Evolutionary conservation across 768 basidiomycete genomes (phyloP), one percentile per base, ranked within the genome.

Genomic region (Fistulinella prunicolor): DNA sequence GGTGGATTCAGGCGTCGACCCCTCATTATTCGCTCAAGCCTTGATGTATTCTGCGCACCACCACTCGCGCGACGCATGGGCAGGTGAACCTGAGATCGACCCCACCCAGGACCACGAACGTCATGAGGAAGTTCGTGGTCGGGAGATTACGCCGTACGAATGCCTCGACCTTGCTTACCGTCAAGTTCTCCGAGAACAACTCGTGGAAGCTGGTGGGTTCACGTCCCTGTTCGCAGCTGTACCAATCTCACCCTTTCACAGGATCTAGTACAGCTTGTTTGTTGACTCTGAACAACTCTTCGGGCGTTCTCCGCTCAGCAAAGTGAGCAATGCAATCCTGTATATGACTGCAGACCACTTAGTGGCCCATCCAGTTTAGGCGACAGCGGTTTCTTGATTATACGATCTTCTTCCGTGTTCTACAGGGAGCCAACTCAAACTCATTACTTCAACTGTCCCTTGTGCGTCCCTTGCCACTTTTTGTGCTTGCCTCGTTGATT

Each of bases 261-360:
- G 89, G 89, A 46, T 90, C 90, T 10, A 92, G 90, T 62, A 93
- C 90, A 0, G 89, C 87, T 28, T 89, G 86, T 58, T 66, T 92
- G 21, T 61, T 89, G 30, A 87, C 78, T 44, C 64, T 92, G 46
- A 90, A 91, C 59, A 76, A 86, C 9, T 78, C 85, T 16, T 85
- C 84, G 2, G 89, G 89, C 14, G 52, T 85, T 37, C 71, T 92
- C 47, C 85, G 85, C 42, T 80, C 87, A 20, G 86, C 87, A 47
- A 91, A 89, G 89, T 89, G 61, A 56, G 80, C 70, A 21, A 40
- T 12, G 9, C 38, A 24, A 10, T 39, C 20, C 26, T 6, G 19
- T 28, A 37, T 38, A 41, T 34, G 42, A 16, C 41, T 38, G 44
- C 40, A 35, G 34, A 23, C 30, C 38, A 44, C 39, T 50, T 37